Percentiles rank a stretch among this genome's conserved stretches.
These are phyloP conservation scores for Talaromyces sp. DNA, from an alignment of 2,329 filamentous ascomycete species.

Conservation along the genomic window DNA sequence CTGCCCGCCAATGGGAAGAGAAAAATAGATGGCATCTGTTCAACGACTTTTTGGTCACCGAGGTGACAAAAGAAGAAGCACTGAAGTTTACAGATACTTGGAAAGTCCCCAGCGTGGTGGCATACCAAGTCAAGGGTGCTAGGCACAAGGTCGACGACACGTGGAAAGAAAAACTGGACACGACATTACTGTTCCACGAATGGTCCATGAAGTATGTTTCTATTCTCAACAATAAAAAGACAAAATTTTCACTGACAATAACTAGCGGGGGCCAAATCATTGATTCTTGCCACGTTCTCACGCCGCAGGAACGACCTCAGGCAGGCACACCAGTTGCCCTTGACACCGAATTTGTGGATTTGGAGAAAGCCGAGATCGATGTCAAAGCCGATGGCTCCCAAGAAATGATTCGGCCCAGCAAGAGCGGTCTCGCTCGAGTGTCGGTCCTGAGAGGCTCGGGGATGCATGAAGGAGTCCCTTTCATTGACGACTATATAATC, in stretches of 20 bases:
- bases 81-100: conserved; percentile 82
- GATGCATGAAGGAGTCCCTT: conserved; percentile 71
- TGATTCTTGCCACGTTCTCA: conserved; percentile 35
- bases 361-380: conserved; percentile 89
- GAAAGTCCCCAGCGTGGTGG: conserved; percentile 85
- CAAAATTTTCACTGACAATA: neutral
- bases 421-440: conserved; percentile 85
- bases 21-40: conserved; percentile 87
- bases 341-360: conserved; percentile 92
- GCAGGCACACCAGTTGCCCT: conserved; percentile 75
- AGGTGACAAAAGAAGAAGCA: conserved; percentile 74
- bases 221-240: neutral
- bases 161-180: conserved; percentile 83
- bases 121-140: conserved; percentile 75
- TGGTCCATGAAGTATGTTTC: conserved; percentile 46
- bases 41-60: conserved; percentile 90
- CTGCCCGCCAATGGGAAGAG: conserved; percentile 40
- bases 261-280: conserved; percentile 29
- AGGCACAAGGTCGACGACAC: conserved; percentile 77
- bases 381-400: conserved; percentile 91
- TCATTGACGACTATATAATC: conserved; percentile 95
- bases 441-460: conserved; percentile 80
- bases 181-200: conserved; percentile 74
- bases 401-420: conserved; percentile 84
- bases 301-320: conserved; percentile 58